Evolutionary conservation across 805 yeast genomes (phyloP).

Genomic region (Pichia cabralensis): DNA sequence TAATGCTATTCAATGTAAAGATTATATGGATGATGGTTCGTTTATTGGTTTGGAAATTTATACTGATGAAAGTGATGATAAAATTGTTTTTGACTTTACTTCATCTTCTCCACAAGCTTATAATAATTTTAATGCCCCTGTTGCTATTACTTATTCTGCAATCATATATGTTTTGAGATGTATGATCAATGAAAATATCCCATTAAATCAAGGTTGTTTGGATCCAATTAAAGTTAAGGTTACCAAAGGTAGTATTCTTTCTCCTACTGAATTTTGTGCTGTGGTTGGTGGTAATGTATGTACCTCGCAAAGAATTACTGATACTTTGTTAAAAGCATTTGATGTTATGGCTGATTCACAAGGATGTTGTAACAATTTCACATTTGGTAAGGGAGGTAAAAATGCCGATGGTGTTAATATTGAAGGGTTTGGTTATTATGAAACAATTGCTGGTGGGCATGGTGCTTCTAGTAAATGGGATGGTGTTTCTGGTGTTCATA

Average conservation of each 20-base stretch:
- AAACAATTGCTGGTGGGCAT: conserved; percentile 91
- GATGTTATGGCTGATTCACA: conserved; percentile 90
- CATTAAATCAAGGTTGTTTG: conserved; percentile 89
- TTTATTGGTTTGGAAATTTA: conserved; percentile 42
- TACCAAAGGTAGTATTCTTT: conserved; percentile 52
- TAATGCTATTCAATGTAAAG: conserved; percentile 42
- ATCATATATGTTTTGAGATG: conserved; percentile 80
- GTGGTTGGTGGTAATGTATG: conserved; percentile 93
- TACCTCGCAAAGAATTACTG: conserved; percentile 90
- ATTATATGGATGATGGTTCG: conserved; percentile 77
- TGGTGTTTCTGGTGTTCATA: conserved; percentile 85
- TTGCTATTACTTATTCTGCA: conserved; percentile 82
- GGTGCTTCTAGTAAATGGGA: conserved; percentile 81
- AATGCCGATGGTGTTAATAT: conserved; percentile 37
- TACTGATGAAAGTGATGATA: conserved; percentile 34
- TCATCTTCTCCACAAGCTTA: conserved; percentile 81
- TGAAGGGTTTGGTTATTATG: conserved; percentile 81
- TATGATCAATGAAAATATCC: conserved; percentile 77
- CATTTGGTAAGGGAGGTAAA: conserved; percentile 76
- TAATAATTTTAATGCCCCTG: conserved; percentile 89
- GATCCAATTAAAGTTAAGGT: conserved; percentile 61
- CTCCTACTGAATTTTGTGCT: conserved; percentile 83
- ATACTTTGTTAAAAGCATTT: conserved; percentile 79
- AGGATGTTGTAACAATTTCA: conserved; percentile 90
- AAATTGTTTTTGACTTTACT: conserved; percentile 69